These are phyloP conservation scores for Corymbia calophylla DNA, from an alignment of 441 rosid genomes.

Conservation along the genomic window DNA sequence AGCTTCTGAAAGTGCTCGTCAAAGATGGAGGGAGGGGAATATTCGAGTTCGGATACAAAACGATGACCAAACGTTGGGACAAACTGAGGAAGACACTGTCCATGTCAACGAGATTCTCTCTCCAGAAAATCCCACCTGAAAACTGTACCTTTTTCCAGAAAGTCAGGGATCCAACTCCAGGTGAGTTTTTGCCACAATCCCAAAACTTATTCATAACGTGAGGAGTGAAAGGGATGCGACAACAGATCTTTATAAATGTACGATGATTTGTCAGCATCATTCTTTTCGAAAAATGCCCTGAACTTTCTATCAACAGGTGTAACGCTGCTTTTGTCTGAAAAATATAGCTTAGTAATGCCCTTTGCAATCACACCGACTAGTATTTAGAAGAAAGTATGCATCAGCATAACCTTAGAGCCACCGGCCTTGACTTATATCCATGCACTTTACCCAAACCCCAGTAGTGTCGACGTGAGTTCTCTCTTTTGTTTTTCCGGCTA, in stretches of 20 bases:
- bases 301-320: neutral
- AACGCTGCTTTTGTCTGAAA: neutral
- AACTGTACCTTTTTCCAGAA: slow-evolving; percentile 26
- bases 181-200: slow-evolving; percentile 3
- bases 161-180: slow-evolving; percentile 38
- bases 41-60: slow-evolving; percentile 32
- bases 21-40: slow-evolving; percentile 12
- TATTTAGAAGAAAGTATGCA: neutral
- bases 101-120: slow-evolving; percentile 30
- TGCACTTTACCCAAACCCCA: neutral
- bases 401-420: neutral
- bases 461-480: neutral
- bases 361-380: neutral
- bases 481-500: neutral
- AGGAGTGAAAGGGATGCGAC: neutral
- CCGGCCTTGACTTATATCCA: too few relatives aligned
- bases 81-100: slow-evolving; percentile 19
- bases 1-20: slow-evolving; percentile 29
- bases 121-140: slow-evolving; percentile 26
- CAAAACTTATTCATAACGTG: neutral
- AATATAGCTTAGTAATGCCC: neutral
- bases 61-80: slow-evolving; percentile 43
- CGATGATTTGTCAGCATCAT: neutral
- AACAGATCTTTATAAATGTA: neutral
- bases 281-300: neutral